These are phyloP conservation scores for Russula sp. DNA, from an alignment of 768 basidiomycete species.

Conservation along the genomic window DNA sequence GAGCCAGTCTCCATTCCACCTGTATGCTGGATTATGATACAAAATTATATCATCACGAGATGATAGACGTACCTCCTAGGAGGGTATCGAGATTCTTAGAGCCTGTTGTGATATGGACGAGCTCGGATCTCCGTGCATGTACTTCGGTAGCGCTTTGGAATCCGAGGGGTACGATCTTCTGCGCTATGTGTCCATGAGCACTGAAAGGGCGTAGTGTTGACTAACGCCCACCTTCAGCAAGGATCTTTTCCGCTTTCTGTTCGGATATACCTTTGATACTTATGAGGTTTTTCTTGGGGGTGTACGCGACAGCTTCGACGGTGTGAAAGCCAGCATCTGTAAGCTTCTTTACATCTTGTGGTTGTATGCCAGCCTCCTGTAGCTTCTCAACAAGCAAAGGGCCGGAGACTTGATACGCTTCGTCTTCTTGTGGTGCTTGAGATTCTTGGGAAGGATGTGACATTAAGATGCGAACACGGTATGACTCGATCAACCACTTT, in stretches of 20 bases:
- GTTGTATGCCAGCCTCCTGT: constrained; percentile 81
- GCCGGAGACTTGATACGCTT: constrained; percentile 54
- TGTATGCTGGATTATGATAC: constrained; percentile 25
- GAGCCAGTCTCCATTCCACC: constrained; percentile 97
- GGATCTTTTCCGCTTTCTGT: constrained; percentile 93
- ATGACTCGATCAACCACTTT: background rate
- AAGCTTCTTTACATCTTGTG: constrained; percentile 93
- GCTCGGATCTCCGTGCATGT: constrained; percentile 88
- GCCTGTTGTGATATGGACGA: constrained; percentile 95
- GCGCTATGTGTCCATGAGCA: constrained; percentile 43
- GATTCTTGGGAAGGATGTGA: constrained; percentile 48
- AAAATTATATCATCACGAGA: background rate
- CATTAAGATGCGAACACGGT: constrained; percentile 31
- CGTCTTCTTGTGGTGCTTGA: constrained; percentile 43
- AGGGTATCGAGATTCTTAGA: constrained; percentile 94
- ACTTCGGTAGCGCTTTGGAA: constrained; percentile 98
- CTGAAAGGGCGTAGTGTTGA: background rate
- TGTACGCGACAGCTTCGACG: constrained; percentile 93
- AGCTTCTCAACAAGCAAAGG: constrained; percentile 80
- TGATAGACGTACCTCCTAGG: constrained; percentile 65
- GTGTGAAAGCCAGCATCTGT: constrained; percentile 88
- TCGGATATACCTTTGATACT: constrained; percentile 96
- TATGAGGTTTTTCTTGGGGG: constrained; percentile 86
- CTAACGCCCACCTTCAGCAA: constrained; percentile 66
- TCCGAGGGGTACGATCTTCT: constrained; percentile 93